Conservation (phyloP, 805 yeast species). For the Monosporozyma yasuniensis region DNA sequence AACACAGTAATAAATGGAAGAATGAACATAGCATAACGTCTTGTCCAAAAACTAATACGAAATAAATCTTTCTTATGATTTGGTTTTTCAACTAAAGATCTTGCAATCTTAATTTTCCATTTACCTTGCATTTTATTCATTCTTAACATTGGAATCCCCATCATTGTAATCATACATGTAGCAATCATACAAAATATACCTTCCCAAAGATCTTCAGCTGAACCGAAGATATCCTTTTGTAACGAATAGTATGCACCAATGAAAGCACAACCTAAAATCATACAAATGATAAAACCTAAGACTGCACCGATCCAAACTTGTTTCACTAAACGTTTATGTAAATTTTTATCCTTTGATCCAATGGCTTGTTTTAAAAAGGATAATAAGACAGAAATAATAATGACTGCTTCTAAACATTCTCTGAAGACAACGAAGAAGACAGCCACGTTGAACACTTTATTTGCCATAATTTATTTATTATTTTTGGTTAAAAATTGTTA, state of each 20-base stretch:
- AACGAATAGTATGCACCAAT: slow-evolving; percentile 86
- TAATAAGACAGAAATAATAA: slow-evolving; percentile 81
- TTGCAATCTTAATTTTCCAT: slow-evolving; percentile 93
- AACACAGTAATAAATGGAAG: slow-evolving; percentile 85
- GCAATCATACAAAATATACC: slow-evolving; percentile 91
- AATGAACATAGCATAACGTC: slow-evolving; percentile 80
- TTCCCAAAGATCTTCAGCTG: slow-evolving; percentile 93
- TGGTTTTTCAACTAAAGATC: slow-evolving; percentile 60
- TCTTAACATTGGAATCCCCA: slow-evolving; percentile 96
- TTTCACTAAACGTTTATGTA: slow-evolving; percentile 53
- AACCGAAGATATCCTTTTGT: slow-evolving; percentile 75
- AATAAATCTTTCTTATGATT: slow-evolving; percentile 41
- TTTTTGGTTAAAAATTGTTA: background rate
- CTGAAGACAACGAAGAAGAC: slow-evolving; percentile 88
- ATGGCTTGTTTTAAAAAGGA: slow-evolving; percentile 89
- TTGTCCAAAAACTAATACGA: slow-evolving; percentile 45
- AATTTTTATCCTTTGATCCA: slow-evolving; percentile 41
- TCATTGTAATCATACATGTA: slow-evolving; percentile 73
- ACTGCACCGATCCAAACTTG: slow-evolving; percentile 86
- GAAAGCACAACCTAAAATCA: slow-evolving; percentile 82
- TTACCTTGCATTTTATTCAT: slow-evolving; percentile 93
- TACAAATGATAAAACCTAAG: slow-evolving; percentile 67
- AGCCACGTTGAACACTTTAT: slow-evolving; percentile 38
- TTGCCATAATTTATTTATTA: slow-evolving; percentile 3
- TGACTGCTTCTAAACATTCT: slow-evolving; percentile 87